Evolutionary conservation across 1,284 basidiomycete genomes (phyloP).

Genomic region (Athelia sp.): DNA sequence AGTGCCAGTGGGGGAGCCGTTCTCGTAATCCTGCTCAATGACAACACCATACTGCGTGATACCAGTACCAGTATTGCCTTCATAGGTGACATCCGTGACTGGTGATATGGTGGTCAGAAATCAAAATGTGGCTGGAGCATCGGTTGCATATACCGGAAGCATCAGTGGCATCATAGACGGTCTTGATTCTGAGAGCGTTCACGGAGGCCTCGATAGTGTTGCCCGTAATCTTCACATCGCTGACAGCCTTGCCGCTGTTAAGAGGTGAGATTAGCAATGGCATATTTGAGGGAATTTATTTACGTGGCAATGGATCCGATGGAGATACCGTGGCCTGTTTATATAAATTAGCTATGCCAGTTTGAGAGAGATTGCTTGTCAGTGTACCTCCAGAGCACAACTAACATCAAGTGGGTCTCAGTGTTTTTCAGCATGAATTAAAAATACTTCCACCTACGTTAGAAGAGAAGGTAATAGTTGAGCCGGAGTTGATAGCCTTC

Average conservation of each 20-base stretch:
- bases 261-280: too few relatives aligned
- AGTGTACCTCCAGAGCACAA: not conserved
- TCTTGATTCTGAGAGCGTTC: slow-evolving; percentile 1
- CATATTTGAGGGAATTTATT: too few relatives aligned
- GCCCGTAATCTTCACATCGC: slow-evolving; percentile 3
- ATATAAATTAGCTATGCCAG: not conserved
- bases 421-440: not conserved
- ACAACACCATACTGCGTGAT: not conserved
- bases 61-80: not conserved
- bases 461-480: slow-evolving; percentile 14
- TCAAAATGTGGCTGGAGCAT: not conserved
- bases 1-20: slow-evolving; percentile 3
- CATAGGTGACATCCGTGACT: not conserved
- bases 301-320: slow-evolving; percentile 11
- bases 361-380: not conserved
- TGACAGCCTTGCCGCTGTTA: slow-evolving; percentile 2
- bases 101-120: not conserved
- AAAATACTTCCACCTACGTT: slow-evolving; percentile 3
- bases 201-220: slow-evolving; percentile 5
- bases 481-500: slow-evolving; percentile 16
- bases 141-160: slow-evolving; percentile 1
- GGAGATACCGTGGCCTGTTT: slow-evolving; percentile 16
- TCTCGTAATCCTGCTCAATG: slow-evolving; percentile 5
- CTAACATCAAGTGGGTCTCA: not conserved
- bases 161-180: slow-evolving; percentile 2